Base-by-base conservation (phyloP, 2,329 filamentous ascomycete genomes). In the Fusarium liriodendri region DNA sequence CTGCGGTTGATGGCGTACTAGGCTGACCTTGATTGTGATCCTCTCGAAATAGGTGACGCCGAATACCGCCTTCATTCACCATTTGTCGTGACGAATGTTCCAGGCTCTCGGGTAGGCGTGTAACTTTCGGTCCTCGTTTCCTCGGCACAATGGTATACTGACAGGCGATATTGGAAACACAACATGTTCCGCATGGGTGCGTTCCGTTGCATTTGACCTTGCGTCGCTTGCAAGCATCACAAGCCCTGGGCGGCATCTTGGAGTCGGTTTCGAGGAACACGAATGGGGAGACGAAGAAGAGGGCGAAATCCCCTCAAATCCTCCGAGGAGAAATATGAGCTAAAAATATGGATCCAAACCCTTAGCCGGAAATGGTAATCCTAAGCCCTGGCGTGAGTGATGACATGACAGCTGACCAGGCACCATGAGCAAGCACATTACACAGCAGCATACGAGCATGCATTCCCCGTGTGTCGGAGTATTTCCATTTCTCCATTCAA, bases 201-300 rank as follows among this genome's bases (percentile, higher is more conserved):
- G 54, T 57, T 20, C 54, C 54, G 20, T 57, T 57, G 54, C 54
- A 57, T 29, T 57, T 57, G 33, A 57, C 54, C n/a, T 57, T 57
- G 14, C 54, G 54, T 57, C 54, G 33, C 14, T 57, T 57, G 54
- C 54, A 57, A 29, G 54, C 54, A 57, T 57, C 54, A 13, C 54
- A 57, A 22, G 54, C 54, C 4, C 54, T 29, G n/a, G 54, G 27
- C 7, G 54, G 29, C 54, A 25, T 35, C 54, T 37, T 58, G 47
- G n/a, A 20, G 10, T 33, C 50, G 6, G 50, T 54, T n/a, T n/a
- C n/a, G n/a, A n/a, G n/a, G 25, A 35, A 16, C 6, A 4, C 40
- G 18, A 52, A 32, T 32, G 50, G 4, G 29, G 27, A n/a, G 50
- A 32, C n/a, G 0, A 22, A 54, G 9, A 54, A 54, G n/a, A 3